Conservation (phyloP, 305 asterid species). For the Ilex paraguariensis region DNA sequence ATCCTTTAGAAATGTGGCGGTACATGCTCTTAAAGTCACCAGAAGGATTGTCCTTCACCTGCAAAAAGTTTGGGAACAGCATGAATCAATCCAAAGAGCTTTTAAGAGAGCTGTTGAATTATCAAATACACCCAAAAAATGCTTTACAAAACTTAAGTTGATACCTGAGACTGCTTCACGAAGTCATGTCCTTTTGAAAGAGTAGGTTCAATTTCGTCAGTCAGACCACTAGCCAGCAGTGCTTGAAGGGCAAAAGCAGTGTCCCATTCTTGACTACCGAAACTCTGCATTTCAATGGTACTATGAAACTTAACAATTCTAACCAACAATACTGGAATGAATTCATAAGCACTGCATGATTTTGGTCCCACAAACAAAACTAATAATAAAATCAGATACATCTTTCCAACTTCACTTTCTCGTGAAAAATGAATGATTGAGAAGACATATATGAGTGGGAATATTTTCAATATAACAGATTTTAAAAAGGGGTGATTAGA, state of each 20-base stretch:
- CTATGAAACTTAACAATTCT: not conserved
- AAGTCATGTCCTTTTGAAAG: constrained; percentile 58
- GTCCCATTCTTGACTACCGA: constrained; percentile 92
- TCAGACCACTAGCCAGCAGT: constrained; percentile 55
- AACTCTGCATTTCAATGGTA: constrained; percentile 43
- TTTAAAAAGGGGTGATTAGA: no score
- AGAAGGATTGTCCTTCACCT: constrained; percentile 59
- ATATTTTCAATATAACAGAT: no score
- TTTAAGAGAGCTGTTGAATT: no score
- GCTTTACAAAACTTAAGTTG: not conserved
- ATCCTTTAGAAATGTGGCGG: constrained; percentile 72
- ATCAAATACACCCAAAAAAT: no score
- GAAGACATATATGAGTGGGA: no score
- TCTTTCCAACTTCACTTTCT: not conserved
- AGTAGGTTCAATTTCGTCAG: constrained; percentile 50
- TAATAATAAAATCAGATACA: no score
- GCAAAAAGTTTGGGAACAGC: not conserved
- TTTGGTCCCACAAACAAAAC: no score
- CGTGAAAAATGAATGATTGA: no score
- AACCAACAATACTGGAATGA: not conserved
- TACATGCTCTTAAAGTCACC: constrained; percentile 68
- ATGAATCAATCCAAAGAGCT: no score
- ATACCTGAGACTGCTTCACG: constrained; percentile 66
- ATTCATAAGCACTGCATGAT: no score
- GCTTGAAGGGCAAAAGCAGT: constrained; percentile 81